Conservation (phyloP, 805 yeast genomes). For the Komagataella populi region DNA sequence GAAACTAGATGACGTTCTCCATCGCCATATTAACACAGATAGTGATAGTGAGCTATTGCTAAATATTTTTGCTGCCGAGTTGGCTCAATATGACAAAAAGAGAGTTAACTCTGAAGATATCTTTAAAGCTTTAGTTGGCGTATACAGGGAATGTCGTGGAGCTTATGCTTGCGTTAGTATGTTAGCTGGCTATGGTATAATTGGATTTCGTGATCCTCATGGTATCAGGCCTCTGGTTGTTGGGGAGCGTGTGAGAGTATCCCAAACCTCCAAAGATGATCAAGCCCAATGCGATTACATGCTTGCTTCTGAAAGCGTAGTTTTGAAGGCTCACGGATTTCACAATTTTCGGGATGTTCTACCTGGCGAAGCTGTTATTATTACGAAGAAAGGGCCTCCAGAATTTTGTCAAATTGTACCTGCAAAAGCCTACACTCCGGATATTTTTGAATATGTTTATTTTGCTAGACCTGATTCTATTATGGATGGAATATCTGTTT, state of each 20-base stretch:
- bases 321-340: slow-evolving; percentile 84
- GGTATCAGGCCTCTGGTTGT: slow-evolving; percentile 86
- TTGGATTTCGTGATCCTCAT: slow-evolving; percentile 95
- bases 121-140: slow-evolving; percentile 74
- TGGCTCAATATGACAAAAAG: slow-evolving; percentile 82
- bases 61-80: slow-evolving; percentile 83
- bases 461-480: slow-evolving; percentile 97
- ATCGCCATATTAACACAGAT: slow-evolving; percentile 95
- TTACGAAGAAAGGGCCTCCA: slow-evolving; percentile 67
- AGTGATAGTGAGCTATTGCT: slow-evolving; percentile 86
- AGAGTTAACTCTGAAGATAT: slow-evolving; percentile 88
- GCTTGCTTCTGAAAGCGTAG: slow-evolving; percentile 94
- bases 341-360: slow-evolving; percentile 63
- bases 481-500: slow-evolving; percentile 92
- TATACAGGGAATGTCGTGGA: slow-evolving; percentile 73
- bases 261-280: slow-evolving; percentile 5
- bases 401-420: slow-evolving; percentile 81
- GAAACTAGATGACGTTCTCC: slow-evolving; percentile 85
- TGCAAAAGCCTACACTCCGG: slow-evolving; percentile 74
- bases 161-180: slow-evolving; percentile 95
- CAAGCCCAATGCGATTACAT: slow-evolving; percentile 76
- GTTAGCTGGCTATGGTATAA: slow-evolving; percentile 90
- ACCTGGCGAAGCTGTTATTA: slow-evolving; percentile 96
- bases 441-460: slow-evolving; percentile 92
- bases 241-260: slow-evolving; percentile 58